These are phyloP conservation scores for Pseudotsuga menziesii DNA, from an alignment of 75 land plant genomes.

Conservation along the genomic window DNA sequence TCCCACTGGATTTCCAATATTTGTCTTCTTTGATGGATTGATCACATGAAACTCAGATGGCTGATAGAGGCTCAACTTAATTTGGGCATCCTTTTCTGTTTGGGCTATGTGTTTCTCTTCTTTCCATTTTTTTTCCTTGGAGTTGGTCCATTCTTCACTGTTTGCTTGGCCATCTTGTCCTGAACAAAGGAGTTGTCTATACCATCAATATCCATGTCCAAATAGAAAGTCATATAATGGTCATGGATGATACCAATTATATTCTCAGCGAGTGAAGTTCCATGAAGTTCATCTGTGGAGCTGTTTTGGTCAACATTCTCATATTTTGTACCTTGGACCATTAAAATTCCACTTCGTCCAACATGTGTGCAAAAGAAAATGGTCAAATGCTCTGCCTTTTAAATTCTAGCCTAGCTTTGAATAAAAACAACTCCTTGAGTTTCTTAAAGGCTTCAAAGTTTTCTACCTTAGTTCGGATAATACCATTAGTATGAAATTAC, in stretches of 20 bases:
- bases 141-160: slow-evolving; percentile 28
- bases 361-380: slow-evolving; percentile 34
- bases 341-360: slow-evolving; percentile 71
- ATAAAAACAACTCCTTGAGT: neutral
- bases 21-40: slow-evolving; percentile 56
- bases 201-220: slow-evolving; percentile 93
- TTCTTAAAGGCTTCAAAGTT: neutral
- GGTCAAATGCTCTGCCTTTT: neutral
- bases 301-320: slow-evolving; percentile 34
- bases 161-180: slow-evolving; percentile 46
- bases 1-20: slow-evolving; percentile 76
- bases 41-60: slow-evolving; percentile 75
- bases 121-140: slow-evolving; percentile 57
- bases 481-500: slow-evolving; percentile 86
- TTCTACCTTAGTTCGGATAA: slow-evolving; percentile 57
- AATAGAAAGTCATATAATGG: slow-evolving; percentile 71
- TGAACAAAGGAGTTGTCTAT: slow-evolving; percentile 70
- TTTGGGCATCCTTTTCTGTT: slow-evolving; percentile 74
- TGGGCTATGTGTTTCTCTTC: slow-evolving; percentile 49
- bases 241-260: slow-evolving; percentile 81
- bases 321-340: slow-evolving; percentile 63
- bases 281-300: slow-evolving; percentile 36
- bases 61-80: slow-evolving; percentile 59
- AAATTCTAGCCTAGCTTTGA: neutral
- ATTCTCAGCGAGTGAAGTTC: slow-evolving; percentile 72